These are phyloP conservation scores for Oryza officinalis DNA, from an alignment of 176 grass and related monocot genomes.

Conservation along the genomic window DNA sequence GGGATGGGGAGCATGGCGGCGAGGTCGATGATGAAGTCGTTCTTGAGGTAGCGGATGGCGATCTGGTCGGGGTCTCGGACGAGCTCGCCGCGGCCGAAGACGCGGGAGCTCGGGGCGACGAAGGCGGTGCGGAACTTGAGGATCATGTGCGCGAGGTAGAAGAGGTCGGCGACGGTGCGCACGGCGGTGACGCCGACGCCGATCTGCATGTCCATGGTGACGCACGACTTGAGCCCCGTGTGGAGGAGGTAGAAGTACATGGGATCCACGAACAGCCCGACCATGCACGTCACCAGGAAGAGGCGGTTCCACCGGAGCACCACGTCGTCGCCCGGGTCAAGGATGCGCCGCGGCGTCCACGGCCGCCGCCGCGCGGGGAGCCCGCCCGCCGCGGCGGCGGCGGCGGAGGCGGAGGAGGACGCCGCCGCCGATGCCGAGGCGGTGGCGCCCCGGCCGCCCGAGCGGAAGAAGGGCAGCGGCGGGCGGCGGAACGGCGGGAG, in stretches of 20 bases:
- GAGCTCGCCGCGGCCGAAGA: conserved; percentile 86
- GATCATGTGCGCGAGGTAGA: conserved; percentile 80
- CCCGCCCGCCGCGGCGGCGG: not conserved
- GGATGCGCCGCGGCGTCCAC: conserved; percentile 76
- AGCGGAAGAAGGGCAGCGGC: conserved; percentile 54
- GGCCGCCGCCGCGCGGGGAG: conserved; percentile 32
- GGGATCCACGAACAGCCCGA: conserved; percentile 83
- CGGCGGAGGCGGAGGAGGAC: not conserved
- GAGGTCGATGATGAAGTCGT: conserved; percentile 90
- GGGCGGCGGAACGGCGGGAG: conserved; percentile 63
- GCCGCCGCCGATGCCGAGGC: not conserved
- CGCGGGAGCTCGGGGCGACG: conserved; percentile 76
- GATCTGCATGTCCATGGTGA: conserved; percentile 61
- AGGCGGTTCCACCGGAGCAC: conserved; percentile 83
- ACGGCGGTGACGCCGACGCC: conserved; percentile 58
- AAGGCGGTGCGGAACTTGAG: conserved; percentile 96
- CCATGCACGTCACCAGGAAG: conserved; percentile 79
- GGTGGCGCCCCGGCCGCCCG: not conserved
- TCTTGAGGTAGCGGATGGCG: conserved; percentile 78
- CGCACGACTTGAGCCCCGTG: conserved; percentile 49
- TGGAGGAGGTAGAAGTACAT: conserved; percentile 95
- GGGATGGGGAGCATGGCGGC: conserved; percentile 87
- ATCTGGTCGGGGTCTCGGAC: conserved; percentile 88
- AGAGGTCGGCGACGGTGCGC: conserved; percentile 76
- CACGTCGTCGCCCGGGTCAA: conserved; percentile 81